phyloP scores from a whole-genome alignment of 371 early-diverging fungal genomes.

The Rhizopus stolonifer region DNA sequence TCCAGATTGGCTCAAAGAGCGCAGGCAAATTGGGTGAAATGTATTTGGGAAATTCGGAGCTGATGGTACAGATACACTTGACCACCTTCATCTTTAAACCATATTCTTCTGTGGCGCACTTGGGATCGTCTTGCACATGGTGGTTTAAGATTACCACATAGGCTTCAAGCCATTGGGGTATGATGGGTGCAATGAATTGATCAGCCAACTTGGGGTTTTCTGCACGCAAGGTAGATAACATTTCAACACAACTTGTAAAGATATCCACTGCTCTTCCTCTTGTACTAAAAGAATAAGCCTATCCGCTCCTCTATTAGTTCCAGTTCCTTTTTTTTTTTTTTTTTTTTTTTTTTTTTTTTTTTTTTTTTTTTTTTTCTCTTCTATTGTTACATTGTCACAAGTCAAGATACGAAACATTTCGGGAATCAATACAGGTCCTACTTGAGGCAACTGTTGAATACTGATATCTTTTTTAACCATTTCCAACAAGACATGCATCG shows the following conservation, averaged over 20 bases:
- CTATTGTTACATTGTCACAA: slow-evolving; percentile 51
- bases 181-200: slow-evolving; percentile 70
- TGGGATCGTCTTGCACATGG: slow-evolving; percentile 45
- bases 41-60: slow-evolving; percentile 62
- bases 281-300: slow-evolving; percentile 66
- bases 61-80: slow-evolving; percentile 64
- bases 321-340: background rate
- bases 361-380: no score
- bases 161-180: slow-evolving; percentile 77
- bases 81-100: slow-evolving; percentile 73
- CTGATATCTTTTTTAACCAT: slow-evolving; percentile 86
- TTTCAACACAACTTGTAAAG: slow-evolving; percentile 81
- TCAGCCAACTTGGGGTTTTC: slow-evolving; percentile 71
- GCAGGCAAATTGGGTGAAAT: slow-evolving; percentile 48
- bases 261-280: slow-evolving; percentile 79
- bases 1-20: slow-evolving; percentile 68
- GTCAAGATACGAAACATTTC: slow-evolving; percentile 78
- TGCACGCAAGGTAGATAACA: slow-evolving; percentile 74
- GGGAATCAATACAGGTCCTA: slow-evolving; percentile 79
- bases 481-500: slow-evolving; percentile 85
- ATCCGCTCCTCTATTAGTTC: background rate
- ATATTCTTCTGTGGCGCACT: slow-evolving; percentile 58
- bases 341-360: no score
- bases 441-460: slow-evolving; percentile 78
- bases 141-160: slow-evolving; percentile 66